phyloP scores from a whole-genome alignment of 2,329 filamentous ascomycete genomes.

The Dactylonectria macrodidyma region DNA sequence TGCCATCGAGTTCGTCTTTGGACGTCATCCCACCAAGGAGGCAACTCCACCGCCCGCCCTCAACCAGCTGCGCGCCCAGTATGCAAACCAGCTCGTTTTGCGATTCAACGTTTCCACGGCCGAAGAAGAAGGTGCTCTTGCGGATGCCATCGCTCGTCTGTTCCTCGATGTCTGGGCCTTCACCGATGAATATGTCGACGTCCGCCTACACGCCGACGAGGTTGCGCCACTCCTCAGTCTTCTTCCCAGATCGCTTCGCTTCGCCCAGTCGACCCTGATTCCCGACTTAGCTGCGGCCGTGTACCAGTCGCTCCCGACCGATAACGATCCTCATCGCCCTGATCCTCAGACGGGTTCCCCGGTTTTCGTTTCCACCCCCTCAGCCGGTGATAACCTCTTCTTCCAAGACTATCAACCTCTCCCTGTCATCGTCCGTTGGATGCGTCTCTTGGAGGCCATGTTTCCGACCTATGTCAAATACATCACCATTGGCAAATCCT shows the following conservation, averaged over 20 bases:
- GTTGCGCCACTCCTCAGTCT: slow-evolving; percentile 84
- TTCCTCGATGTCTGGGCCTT: slow-evolving; percentile 95
- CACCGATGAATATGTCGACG: slow-evolving; percentile 85
- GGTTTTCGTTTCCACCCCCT: slow-evolving; percentile 50
- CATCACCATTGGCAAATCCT: slow-evolving; percentile 85
- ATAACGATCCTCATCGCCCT: slow-evolving; percentile 32
- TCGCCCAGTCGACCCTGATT: slow-evolving; percentile 82
- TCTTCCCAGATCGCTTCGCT: slow-evolving; percentile 81
- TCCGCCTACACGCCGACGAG: slow-evolving; percentile 82
- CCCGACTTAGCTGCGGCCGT: slow-evolving; percentile 85
- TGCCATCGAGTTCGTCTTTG: slow-evolving; percentile 66
- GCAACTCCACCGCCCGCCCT: slow-evolving; percentile 42
- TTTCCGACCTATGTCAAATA: slow-evolving; percentile 85
- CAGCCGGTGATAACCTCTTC: slow-evolving; percentile 80
- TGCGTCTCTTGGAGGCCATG: slow-evolving; percentile 90
- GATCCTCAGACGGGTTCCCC: slow-evolving; percentile 48
- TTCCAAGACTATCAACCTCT: slow-evolving; percentile 94
- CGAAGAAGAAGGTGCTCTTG: slow-evolving; percentile 78
- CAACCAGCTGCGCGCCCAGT: slow-evolving; percentile 62
- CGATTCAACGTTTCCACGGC: slow-evolving; percentile 84
- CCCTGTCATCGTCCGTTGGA: slow-evolving; percentile 88
- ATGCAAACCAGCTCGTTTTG: slow-evolving; percentile 88
- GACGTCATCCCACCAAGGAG: slow-evolving; percentile 56
- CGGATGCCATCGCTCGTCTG: slow-evolving; percentile 80
- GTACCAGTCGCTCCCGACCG: slow-evolving; percentile 64